A percentile compares a stretch with the other conserved stretches of the same genome.
phyloP scores from a whole-genome alignment of 192 early-diverging fungal genomes.

The Spinellus fusiger region DNA sequence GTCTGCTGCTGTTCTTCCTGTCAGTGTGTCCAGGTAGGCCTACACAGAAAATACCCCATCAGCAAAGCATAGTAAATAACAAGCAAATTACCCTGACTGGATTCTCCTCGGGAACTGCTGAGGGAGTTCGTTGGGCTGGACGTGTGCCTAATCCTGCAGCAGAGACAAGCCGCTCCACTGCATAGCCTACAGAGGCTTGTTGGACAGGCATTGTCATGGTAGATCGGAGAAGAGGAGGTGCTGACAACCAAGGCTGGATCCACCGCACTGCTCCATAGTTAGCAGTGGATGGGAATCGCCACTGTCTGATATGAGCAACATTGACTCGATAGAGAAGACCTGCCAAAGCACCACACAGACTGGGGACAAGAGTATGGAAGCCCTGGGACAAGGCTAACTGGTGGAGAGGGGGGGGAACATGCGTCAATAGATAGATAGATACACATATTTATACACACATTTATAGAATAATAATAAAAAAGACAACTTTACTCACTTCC shows the following conservation, averaged over 20 bases:
- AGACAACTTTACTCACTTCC: constrained; percentile 31
- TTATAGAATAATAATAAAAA: background rate
- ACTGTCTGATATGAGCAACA: constrained; percentile 43
- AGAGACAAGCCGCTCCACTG: constrained; percentile 6
- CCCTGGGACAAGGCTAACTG: constrained; percentile 42
- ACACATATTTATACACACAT: background rate
- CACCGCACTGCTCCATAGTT: constrained; percentile 29
- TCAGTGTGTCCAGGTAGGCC: constrained; percentile 34
- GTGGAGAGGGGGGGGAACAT: background rate
- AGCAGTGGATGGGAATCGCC: constrained; percentile 43
- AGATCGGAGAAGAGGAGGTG: constrained; percentile 35
- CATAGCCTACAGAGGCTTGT: constrained; percentile 1
- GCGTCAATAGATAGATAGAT: too few relatives aligned
- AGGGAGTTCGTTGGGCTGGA: background rate
- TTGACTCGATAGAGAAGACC: constrained; percentile 49
- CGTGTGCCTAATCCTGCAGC: constrained; percentile 15
- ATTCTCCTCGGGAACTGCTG: background rate
- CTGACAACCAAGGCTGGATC: constrained; percentile 44
- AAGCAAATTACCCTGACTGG: background rate
- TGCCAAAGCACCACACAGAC: constrained; percentile 41
- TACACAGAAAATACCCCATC: constrained; percentile 1
- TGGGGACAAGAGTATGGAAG: constrained; percentile 37
- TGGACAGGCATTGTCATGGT: constrained; percentile 37
- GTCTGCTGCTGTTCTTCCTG: constrained; percentile 33
- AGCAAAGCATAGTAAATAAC: too few relatives aligned